A percentile compares a stretch with the other conserved stretches of the same genome.
These are phyloP conservation scores for Lichina pygmaea DNA, from an alignment of 495 filamentous ascomycete genomes.

Conservation along the genomic window DNA sequence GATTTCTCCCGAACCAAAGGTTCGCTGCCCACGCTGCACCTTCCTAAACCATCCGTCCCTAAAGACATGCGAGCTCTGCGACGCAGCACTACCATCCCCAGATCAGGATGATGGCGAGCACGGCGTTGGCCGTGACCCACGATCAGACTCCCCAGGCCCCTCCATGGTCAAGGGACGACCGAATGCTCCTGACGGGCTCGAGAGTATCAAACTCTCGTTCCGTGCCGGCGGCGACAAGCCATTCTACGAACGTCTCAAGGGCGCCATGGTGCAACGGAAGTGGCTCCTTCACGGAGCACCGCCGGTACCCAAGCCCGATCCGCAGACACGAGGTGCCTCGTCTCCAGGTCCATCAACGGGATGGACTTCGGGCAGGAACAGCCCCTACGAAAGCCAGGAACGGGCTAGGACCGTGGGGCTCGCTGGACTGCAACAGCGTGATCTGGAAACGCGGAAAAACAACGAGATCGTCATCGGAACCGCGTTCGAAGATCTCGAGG, in stretches of 20 bases:
- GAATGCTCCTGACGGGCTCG: constrained; percentile 27
- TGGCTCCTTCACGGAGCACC: constrained; percentile 87
- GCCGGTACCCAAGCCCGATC: constrained; percentile 45
- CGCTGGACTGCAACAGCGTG: constrained; percentile 67
- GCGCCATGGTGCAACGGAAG: constrained; percentile 72
- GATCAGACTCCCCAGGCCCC: constrained; percentile 59
- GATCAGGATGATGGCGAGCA: constrained; percentile 14
- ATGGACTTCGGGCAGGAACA: constrained; percentile 1
- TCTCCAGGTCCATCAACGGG: constrained; percentile 1
- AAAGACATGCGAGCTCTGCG: constrained; percentile 72
- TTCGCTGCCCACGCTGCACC: constrained; percentile 72
- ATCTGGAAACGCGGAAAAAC: constrained; percentile 58
- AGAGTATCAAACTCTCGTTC: constrained; percentile 79
- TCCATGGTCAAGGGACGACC: constrained; percentile 14
- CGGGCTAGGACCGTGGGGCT: constrained; percentile 56
- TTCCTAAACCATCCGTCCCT: constrained; percentile 84
- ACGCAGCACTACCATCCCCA: constrained; percentile 38
- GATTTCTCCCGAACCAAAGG: constrained; percentile 7
- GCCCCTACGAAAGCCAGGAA: constrained; percentile 5
- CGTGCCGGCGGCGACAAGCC: constrained; percentile 67
- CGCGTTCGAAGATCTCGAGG: constrained; percentile 90
- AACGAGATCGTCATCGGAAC: constrained; percentile 82
- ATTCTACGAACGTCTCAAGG: constrained; percentile 71
- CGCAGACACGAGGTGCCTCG: neutral
- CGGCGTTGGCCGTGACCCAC: constrained; percentile 2